These are phyloP conservation scores for Podospora pseudopauciseta DNA, from an alignment of 495 filamentous ascomycete genomes.

Conservation along the genomic window DNA sequence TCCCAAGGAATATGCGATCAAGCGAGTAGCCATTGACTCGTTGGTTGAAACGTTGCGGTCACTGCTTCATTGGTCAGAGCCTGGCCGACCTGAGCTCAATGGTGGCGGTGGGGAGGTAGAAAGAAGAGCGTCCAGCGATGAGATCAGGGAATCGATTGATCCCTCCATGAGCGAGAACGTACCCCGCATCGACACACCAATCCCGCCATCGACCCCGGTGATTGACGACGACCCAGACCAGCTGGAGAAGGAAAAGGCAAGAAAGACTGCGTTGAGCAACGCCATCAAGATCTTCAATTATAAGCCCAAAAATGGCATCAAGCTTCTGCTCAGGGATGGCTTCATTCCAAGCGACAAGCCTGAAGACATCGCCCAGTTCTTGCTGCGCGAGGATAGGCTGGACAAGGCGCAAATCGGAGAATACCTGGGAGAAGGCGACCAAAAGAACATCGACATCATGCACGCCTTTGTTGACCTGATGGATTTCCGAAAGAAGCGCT, in stretches of 20 bases:
- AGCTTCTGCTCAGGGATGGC: constrained; percentile 71
- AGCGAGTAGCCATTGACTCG: constrained; percentile 80
- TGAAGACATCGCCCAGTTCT: constrained; percentile 79
- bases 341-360: constrained; percentile 77
- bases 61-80: constrained; percentile 87
- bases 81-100: constrained; percentile 61
- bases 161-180: constrained; percentile 49
- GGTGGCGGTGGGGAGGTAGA: constrained; percentile 50
- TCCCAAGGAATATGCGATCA: constrained; percentile 81
- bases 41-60: constrained; percentile 85
- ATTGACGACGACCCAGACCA: constrained; percentile 86
- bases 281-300: constrained; percentile 94
- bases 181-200: constrained; percentile 57
- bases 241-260: constrained; percentile 86
- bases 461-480: constrained; percentile 95
- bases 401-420: constrained; percentile 93
- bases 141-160: constrained; percentile 78
- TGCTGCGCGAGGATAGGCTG: constrained; percentile 68
- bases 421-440: constrained; percentile 89
- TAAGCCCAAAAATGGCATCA: constrained; percentile 94
- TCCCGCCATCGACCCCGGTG: constrained; percentile 67
- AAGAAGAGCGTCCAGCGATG: constrained; percentile 63
- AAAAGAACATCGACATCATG: constrained; percentile 93
- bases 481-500: constrained; percentile 90
- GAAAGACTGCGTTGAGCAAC: constrained; percentile 86